Base-by-base conservation (phyloP, 306 rosid species). In the Lithocarpus polystachyus region DNA sequence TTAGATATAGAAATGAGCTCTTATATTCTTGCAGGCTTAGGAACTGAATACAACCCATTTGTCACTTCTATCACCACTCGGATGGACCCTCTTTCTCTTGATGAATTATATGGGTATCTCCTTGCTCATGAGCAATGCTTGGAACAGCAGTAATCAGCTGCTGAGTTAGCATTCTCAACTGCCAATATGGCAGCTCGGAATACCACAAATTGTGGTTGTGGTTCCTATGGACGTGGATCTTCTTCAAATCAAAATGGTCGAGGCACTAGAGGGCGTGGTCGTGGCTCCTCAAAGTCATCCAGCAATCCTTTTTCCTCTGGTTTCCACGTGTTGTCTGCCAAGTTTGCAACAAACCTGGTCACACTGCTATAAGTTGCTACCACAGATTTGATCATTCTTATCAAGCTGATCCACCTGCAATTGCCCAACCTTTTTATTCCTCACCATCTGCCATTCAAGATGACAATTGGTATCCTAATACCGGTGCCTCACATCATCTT, bases 91-190 rank as follows among this genome's bases (percentile, higher is more conserved):
- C 23, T 55, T 18, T n/a, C 59, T 15, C 23, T 55, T 55, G 23
- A 55, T 55, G 59, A 55, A 55, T 5, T 55, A 7, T 55, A 55
- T 55, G n/a, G 59, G 6, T 2, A 4, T 17, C 23, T 55, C 9
- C 11, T 19, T n/a, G 3, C 10, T 2, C 59, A 55, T 55, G 11
- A 18, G 20, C 59, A 55, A 0, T 1, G 10, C 8, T 6, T 55
- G 18, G 59, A 19, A n/a, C 1, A 55, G 3, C 11, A 55, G 0
- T 0, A 55, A n/a, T 15, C 11, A 1, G 1, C 0, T 6, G 9
- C 11, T 2, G 22, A 19, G 5, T n/a, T 18, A 5, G n/a, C 59
- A 19, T 17, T 55, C 22, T 55, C 59, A 19, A 17, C 3, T 55
- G 3, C 23, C 7, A 55, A 55, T 55, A 55, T 55, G 59, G 23